Conservation (phyloP, 371 early-diverging fungal genomes). For the Mucor racemosus region DNA sequence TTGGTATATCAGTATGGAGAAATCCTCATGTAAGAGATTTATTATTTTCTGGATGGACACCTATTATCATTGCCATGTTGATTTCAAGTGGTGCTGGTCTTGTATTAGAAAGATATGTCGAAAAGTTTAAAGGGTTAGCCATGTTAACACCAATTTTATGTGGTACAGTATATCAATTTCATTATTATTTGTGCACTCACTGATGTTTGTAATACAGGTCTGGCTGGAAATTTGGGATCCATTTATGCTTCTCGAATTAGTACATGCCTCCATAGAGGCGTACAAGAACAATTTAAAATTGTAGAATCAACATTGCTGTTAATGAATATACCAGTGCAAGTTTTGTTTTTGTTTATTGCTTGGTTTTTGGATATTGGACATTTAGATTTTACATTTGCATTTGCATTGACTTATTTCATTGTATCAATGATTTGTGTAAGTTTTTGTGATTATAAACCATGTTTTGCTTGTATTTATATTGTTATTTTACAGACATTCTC, state of each 20-base stretch:
- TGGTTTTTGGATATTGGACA: slow-evolving; percentile 63
- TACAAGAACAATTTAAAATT: slow-evolving; percentile 55
- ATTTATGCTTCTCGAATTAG: slow-evolving; percentile 86
- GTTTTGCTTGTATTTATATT: too few species aligned
- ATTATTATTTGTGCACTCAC: neutral
- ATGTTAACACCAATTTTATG: slow-evolving; percentile 77
- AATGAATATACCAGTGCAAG: slow-evolving; percentile 79
- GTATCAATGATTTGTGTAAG: slow-evolving; percentile 38
- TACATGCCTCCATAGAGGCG: slow-evolving; percentile 75
- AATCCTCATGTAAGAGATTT: slow-evolving; percentile 70
- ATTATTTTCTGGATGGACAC: slow-evolving; percentile 80
- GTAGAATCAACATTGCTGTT: slow-evolving; percentile 66
- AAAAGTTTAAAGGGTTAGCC: slow-evolving; percentile 76
- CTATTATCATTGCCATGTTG: slow-evolving; percentile 78
- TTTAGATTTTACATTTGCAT: slow-evolving; percentile 44
- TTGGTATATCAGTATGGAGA: slow-evolving; percentile 56
- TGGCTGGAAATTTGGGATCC: slow-evolving; percentile 83
- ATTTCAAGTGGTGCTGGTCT: slow-evolving; percentile 87
- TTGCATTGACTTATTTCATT: slow-evolving; percentile 47
- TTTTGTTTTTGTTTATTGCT: slow-evolving; percentile 68
- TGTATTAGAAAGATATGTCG: slow-evolving; percentile 79
- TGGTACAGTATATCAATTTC: slow-evolving; percentile 40
- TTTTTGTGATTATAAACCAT: neutral
- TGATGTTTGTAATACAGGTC: slow-evolving; percentile 22
- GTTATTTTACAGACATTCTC: slow-evolving; percentile 36